phyloP scores from a whole-genome alignment of 2,329 filamentous ascomycete species.

The Pyrenophora graminea region DNA sequence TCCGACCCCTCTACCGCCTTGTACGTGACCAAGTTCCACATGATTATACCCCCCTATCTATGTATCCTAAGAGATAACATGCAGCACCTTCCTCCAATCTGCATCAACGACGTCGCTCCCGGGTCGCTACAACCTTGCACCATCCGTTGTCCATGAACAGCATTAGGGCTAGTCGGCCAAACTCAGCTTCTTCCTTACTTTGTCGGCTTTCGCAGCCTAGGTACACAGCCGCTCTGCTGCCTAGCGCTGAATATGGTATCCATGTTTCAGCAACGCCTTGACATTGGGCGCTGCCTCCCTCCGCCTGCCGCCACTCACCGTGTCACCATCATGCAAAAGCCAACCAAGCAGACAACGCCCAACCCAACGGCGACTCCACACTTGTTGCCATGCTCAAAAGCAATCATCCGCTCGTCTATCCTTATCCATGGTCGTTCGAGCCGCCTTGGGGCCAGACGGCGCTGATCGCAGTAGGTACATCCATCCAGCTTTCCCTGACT shows the following conservation, averaged over 20 bases:
- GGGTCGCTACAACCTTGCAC: slow-evolving; percentile 11
- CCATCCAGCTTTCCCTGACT: slow-evolving; percentile 4
- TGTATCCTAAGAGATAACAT: slow-evolving; percentile 17
- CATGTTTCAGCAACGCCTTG: slow-evolving; percentile 17
- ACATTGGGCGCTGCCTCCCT: slow-evolving; percentile 14
- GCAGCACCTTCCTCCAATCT: slow-evolving; percentile 22
- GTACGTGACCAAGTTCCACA: slow-evolving; percentile 21
- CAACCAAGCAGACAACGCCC: slow-evolving; percentile 17
- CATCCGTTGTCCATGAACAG: slow-evolving; percentile 8
- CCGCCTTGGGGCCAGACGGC: slow-evolving; percentile 18
- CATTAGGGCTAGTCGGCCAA: slow-evolving; percentile 22
- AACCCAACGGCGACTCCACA: slow-evolving; percentile 8
- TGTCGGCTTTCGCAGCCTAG: slow-evolving; percentile 24
- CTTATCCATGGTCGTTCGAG: slow-evolving; percentile 11
- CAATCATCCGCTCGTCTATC: slow-evolving; percentile 13
- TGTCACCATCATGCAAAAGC: slow-evolving; percentile 28
- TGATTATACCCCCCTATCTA: slow-evolving; percentile 9
- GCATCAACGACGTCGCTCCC: slow-evolving; percentile 18
- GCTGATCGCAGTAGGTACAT: slow-evolving; percentile 11
- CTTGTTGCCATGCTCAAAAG: slow-evolving; percentile 7
- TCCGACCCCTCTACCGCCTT: slow-evolving; percentile 20
- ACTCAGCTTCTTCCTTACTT: slow-evolving; percentile 26
- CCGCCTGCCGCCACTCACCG: slow-evolving; percentile 20
- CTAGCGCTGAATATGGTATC: slow-evolving; percentile 25
- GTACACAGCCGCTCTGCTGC: slow-evolving; percentile 19